Conservation (phyloP, 2,329 filamentous ascomycete species). For the Hypoxylon sp. region DNA sequence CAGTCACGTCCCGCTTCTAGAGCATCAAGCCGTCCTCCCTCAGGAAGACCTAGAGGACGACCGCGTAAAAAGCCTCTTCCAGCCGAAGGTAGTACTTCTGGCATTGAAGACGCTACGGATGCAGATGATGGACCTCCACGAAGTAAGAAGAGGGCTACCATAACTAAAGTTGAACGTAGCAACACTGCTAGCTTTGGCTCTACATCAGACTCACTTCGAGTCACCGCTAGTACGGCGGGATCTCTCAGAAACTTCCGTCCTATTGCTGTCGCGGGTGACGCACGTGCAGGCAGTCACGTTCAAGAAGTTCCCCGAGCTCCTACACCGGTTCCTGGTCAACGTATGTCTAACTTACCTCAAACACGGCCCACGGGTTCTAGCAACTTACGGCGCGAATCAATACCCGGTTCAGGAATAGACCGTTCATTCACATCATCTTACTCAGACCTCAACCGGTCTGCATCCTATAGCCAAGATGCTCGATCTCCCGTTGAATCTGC, state of each 20-base stretch:
- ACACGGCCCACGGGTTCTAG: constrained; percentile 60
- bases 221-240: constrained; percentile 90
- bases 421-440: constrained; percentile 48
- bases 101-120: constrained; percentile 76
- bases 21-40: constrained; percentile 66
- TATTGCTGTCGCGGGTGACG: constrained; percentile 65
- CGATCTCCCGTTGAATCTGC: constrained; percentile 67
- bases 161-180: constrained; percentile 79
- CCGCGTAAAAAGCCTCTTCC: constrained; percentile 65
- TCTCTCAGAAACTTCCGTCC: constrained; percentile 89
- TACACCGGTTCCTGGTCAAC: constrained; percentile 76
- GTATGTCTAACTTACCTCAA: constrained; percentile 46
- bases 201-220: constrained; percentile 82
- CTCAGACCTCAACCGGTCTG: constrained; percentile 55
- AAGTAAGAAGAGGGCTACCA: constrained; percentile 81
- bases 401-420: constrained; percentile 65
- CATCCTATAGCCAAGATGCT: constrained; percentile 63
- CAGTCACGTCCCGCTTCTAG: constrained; percentile 72
- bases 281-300: constrained; percentile 64
- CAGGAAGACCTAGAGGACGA: constrained; percentile 68
- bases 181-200: constrained; percentile 79
- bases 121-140: constrained; percentile 68
- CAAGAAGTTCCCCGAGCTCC: constrained; percentile 82
- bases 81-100: constrained; percentile 76
- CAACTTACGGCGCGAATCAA: constrained; percentile 72